Evolutionary conservation across 768 basidiomycete genomes (phyloP).

Genomic region (Lanmaoa pseudosensibilis): DNA sequence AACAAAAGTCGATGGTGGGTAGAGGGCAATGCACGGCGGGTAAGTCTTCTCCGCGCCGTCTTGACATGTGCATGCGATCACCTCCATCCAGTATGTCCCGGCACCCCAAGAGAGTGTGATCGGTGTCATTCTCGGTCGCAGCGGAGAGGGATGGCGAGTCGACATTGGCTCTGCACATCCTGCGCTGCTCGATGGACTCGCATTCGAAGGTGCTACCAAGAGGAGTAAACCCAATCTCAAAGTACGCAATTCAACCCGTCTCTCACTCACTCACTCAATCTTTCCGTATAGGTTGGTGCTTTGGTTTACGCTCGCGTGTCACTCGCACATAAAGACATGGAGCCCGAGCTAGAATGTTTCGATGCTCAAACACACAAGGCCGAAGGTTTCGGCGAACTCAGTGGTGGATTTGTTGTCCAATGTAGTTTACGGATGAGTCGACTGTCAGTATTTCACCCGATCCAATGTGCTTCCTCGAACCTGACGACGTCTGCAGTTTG

Average conservation of each 20-base stretch:
- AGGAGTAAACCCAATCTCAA: slow-evolving; percentile 92
- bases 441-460: slow-evolving; percentile 51
- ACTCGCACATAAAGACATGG: slow-evolving; percentile 95
- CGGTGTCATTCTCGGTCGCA: slow-evolving; percentile 74
- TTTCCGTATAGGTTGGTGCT: slow-evolving; percentile 70
- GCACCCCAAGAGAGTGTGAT: slow-evolving; percentile 88
- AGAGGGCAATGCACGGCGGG: slow-evolving; percentile 81
- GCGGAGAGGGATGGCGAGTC: slow-evolving; percentile 89
- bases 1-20: slow-evolving; percentile 87
- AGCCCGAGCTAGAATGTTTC: slow-evolving; percentile 96
- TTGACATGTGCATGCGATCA: not conserved
- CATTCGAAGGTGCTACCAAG: slow-evolving; percentile 96
- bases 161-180: slow-evolving; percentile 90
- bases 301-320: slow-evolving; percentile 92
- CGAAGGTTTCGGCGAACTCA: slow-evolving; percentile 92
- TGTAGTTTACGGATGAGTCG: slow-evolving; percentile 86
- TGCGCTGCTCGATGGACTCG: slow-evolving; percentile 83
- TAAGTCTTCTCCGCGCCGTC: slow-evolving; percentile 40
- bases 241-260: slow-evolving; percentile 40
- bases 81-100: slow-evolving; percentile 73
- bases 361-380: slow-evolving; percentile 91
- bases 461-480: not conserved
- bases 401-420: slow-evolving; percentile 79
- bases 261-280: slow-evolving; percentile 7
- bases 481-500: slow-evolving; percentile 47